phyloP scores from a whole-genome alignment of 176 grass and related monocot genomes.

The Oryza glumipatula region DNA sequence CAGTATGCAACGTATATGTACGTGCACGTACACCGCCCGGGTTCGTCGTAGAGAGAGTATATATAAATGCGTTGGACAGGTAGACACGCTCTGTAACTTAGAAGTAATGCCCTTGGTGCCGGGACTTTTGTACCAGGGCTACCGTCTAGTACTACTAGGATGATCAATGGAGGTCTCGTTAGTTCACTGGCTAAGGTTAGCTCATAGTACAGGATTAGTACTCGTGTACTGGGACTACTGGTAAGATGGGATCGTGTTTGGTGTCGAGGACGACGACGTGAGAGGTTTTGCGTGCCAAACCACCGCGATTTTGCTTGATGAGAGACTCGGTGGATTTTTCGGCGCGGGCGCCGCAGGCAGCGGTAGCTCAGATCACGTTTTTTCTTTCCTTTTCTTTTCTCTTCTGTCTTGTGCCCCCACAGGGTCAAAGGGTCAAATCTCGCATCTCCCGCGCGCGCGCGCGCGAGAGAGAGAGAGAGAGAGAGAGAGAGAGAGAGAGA shows the following conservation, averaged over 20 bases:
- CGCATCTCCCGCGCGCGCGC: neutral
- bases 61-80: conserved; percentile 16
- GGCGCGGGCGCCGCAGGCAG: conserved; percentile 19
- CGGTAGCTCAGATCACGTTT: conserved; percentile 23
- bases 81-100: conserved; percentile 18
- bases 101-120: conserved; percentile 35
- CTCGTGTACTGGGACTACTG: too few relatives aligned
- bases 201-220: too few relatives aligned
- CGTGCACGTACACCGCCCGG: neutral
- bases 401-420: neutral
- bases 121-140: conserved; percentile 26
- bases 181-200: neutral
- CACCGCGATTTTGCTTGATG: neutral
- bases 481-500: neutral
- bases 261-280: neutral
- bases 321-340: neutral
- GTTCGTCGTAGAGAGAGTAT: neutral
- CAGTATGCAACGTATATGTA: neutral
- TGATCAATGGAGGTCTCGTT: neutral
- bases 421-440: conserved; percentile 33
- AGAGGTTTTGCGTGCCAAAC: conserved; percentile 11
- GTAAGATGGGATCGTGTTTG: neutral
- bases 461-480: too few relatives aligned
- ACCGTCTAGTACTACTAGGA: neutral
- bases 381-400: neutral